Evolutionary conservation across 805 yeast species (phyloP).

Genomic region (Kuraishia borneana): DNA sequence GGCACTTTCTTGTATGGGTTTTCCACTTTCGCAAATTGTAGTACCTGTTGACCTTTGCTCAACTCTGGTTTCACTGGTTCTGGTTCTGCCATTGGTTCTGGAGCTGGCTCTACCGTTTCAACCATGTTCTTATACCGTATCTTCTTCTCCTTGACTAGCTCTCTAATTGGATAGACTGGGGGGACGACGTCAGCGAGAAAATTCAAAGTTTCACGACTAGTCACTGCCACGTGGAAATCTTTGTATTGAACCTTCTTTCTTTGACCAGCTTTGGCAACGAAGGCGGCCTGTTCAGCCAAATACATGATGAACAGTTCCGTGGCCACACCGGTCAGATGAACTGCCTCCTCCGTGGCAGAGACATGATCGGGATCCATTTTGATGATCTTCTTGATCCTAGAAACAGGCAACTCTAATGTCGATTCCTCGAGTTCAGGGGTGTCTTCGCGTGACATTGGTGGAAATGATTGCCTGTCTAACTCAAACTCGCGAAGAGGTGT

Average conservation of each 20-base stretch:
- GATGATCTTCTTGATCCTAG: conserved; percentile 60
- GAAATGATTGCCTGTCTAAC: too few species aligned
- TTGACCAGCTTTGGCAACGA: conserved; percentile 51
- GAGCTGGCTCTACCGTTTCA: neutral
- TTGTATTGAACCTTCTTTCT: conserved; percentile 61
- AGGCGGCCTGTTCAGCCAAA: conserved; percentile 59
- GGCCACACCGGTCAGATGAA: conserved; percentile 68
- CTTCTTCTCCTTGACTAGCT: conserved; percentile 30
- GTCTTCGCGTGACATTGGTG: neutral
- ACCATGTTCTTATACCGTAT: conserved; percentile 15
- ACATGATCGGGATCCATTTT: conserved; percentile 67
- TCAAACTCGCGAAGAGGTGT: too few species aligned
- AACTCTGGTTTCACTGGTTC: conserved; percentile 3
- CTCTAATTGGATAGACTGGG: conserved; percentile 38
- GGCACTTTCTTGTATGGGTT: conserved; percentile 3
- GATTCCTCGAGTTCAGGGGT: conserved; percentile 4
- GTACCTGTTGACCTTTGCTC: conserved; percentile 6
- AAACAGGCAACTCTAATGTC: conserved; percentile 36
- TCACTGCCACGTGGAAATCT: conserved; percentile 58
- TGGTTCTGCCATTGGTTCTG: conserved; percentile 2
- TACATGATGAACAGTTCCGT: conserved; percentile 65
- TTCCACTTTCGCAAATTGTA: conserved; percentile 2
- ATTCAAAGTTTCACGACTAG: conserved; percentile 43
- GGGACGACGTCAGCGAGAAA: conserved; percentile 65
- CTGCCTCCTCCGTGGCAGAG: conserved; percentile 59